phyloP scores from a whole-genome alignment of 305 asterid species.

The Withania somnifera region DNA sequence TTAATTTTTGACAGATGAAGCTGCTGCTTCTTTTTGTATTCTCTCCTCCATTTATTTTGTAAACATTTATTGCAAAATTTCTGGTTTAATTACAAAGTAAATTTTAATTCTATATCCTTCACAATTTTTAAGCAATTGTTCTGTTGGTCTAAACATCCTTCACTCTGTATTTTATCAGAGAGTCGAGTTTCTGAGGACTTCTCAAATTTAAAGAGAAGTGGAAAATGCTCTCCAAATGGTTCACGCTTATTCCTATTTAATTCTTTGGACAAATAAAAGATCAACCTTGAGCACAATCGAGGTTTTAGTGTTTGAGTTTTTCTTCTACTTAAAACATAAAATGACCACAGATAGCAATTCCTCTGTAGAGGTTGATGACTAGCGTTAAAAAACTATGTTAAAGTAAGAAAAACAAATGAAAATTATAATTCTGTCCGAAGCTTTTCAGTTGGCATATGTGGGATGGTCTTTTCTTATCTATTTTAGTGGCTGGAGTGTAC shows the following conservation, averaged over 20 bases:
- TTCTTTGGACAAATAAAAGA: background rate
- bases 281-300: background rate
- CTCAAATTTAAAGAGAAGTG: background rate
- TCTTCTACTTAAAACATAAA: background rate
- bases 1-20: background rate
- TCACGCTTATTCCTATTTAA: background rate
- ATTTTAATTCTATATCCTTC: background rate
- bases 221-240: background rate
- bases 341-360: background rate
- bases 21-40: background rate
- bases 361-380: background rate
- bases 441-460: background rate
- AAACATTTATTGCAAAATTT: background rate
- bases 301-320: background rate
- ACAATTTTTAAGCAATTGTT: background rate
- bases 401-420: background rate
- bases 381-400: background rate
- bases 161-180: background rate
- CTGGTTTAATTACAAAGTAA: background rate
- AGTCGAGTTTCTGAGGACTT: background rate
- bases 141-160: background rate
- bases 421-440: background rate
- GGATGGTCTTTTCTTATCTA: background rate
- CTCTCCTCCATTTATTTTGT: background rate
- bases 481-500: background rate